Conservation (phyloP, 2,329 filamentous ascomycete genomes). For the Alternaria brassicicola region DNA sequence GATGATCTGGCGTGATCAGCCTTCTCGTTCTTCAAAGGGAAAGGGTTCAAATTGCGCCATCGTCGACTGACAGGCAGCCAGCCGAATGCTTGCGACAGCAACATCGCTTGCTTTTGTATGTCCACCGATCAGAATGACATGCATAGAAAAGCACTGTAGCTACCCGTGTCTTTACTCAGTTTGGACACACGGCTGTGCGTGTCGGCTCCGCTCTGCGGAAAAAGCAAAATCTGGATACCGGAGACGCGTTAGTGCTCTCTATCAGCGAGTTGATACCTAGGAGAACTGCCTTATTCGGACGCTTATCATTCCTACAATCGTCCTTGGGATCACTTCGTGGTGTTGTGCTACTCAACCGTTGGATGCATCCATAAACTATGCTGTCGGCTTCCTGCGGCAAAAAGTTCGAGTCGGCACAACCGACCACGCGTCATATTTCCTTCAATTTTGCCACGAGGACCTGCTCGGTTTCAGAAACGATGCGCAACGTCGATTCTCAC, state of each 20-base stretch:
- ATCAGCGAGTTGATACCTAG: neutral
- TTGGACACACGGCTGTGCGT: neutral
- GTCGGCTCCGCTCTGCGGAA: neutral
- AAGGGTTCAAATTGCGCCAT: conserved; percentile 2
- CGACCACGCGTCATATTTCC: neutral
- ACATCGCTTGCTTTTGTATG: neutral
- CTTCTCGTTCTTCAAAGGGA: neutral
- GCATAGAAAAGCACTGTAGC: conserved; percentile 3
- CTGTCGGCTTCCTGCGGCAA: conserved; percentile 1
- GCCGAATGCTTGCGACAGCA: neutral
- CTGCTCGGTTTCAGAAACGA: neutral
- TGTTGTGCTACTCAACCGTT: neutral
- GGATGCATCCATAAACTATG: conserved; percentile 5
- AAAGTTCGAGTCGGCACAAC: conserved; percentile 4
- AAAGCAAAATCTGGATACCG: neutral
- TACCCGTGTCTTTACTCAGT: conserved; percentile 4
- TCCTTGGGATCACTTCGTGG: neutral
- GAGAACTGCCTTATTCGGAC: neutral
- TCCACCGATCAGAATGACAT: conserved; percentile 7
- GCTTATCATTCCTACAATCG: conserved; percentile 1
- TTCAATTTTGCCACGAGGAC: neutral
- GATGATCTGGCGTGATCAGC: neutral
- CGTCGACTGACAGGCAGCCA: neutral
- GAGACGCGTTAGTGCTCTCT: neutral
- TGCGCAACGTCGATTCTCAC: neutral